Base-by-base conservation (phyloP, 306 rosid species). In the Trifolium subterraneum region DNA sequence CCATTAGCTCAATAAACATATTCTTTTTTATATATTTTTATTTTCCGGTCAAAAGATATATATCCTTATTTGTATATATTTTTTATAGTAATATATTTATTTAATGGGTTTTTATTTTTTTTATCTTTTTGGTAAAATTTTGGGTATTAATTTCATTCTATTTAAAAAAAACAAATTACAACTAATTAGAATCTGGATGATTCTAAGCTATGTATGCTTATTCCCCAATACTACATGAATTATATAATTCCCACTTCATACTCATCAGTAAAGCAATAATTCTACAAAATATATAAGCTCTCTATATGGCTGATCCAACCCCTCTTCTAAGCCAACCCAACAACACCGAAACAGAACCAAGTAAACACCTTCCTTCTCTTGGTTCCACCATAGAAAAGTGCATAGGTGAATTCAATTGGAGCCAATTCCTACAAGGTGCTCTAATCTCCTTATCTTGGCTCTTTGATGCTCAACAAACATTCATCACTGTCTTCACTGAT, bases 401-500 rank as follows among this genome's bases (percentile, higher is more conserved):
- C 69, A 50, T 88, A 1, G 87, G 87, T 10, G 82, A 84, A 2
- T 77, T 87, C 70, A 82, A 80, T 1, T 82, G 81, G 83, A 8
- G 38, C 10, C 96, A 90, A 18, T 70, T 87, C 75, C 47, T 88
- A 20, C 90, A 87, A 80, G 85, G 90, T 15, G 0, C 69, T 29
- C 71, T 88, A 2, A 86, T 85, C 14, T 82, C 93, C 4, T 18
- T 82, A 1, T 85, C 93, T 8, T 90, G 88, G 88, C 5, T 79
- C 27, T 90, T 88, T 23, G 90, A 90, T 27, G 91, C 87, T 0
- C 93, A 88, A 58, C 93, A 90, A 68, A 80, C 85, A 4, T 90
- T 90, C 84, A 72, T 88, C 9, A 58, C 73, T 23, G 80, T 88
- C 75, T 87, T 90, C 90, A 79, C 91, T 0, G 89, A 88, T 15